Percentiles rank a stretch among this genome's conserved stretches.
phyloP scores from a whole-genome alignment of 2,329 filamentous ascomycete species.

The Colletotrichum tanaceti region DNA sequence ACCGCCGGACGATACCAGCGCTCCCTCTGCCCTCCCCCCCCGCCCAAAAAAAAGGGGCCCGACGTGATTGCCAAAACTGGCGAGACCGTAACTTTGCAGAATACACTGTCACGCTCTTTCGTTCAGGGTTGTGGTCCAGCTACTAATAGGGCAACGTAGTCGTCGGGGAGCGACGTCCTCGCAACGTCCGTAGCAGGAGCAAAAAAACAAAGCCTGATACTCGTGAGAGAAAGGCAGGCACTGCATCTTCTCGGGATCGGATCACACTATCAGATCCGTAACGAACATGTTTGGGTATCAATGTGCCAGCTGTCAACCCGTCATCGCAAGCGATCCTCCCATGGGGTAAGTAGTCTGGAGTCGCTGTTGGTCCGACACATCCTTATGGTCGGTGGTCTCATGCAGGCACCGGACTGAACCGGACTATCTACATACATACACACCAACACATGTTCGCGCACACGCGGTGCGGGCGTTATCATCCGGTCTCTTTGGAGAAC shows the following conservation, averaged over 20 bases:
- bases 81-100: neutral
- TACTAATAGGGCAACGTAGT: neutral
- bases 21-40: too few species aligned
- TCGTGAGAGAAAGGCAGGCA: neutral
- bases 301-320: neutral
- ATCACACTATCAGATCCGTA: neutral
- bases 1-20: neutral
- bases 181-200: neutral
- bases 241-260: neutral
- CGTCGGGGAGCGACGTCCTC: neutral
- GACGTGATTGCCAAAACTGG: neutral
- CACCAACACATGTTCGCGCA: too few species aligned
- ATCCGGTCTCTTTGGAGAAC: neutral
- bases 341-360: neutral
- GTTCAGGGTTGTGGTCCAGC: neutral
- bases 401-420: neutral
- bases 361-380: neutral
- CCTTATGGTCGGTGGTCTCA: neutral
- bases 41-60: too few species aligned
- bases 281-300: neutral
- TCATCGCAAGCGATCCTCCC: neutral
- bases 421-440: neutral
- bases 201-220: neutral
- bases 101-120: neutral
- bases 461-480: neutral